These are phyloP conservation scores for Solanum sitiens DNA, from an alignment of 257 asterid genomes.

Conservation along the genomic window DNA sequence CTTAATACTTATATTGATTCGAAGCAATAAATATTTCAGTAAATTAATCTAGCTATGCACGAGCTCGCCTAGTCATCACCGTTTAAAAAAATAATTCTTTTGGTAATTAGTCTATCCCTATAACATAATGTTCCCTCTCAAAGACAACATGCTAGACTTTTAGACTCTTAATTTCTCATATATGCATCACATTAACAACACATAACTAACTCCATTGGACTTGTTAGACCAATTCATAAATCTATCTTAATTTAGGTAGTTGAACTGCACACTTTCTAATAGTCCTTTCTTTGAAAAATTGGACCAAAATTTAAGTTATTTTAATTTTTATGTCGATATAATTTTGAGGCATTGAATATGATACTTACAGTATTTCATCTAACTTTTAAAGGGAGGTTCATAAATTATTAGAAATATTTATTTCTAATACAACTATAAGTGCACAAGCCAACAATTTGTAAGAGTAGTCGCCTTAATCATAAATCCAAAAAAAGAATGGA, in stretches of 20 bases:
- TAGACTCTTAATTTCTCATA: not conserved
- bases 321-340: not conserved
- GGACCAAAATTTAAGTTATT: not conserved
- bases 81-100: not conserved
- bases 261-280: not conserved
- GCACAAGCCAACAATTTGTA: not conserved
- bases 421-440: not conserved
- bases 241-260: not conserved
- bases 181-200: not conserved
- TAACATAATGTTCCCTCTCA: not conserved
- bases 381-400: not conserved
- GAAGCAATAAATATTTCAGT: not conserved
- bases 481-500: not conserved
- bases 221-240: not conserved
- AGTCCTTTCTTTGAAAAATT: not conserved
- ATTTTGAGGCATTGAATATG: not conserved
- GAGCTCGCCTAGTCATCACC: not conserved
- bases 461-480: not conserved
- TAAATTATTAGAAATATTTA: not conserved
- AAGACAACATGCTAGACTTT: not conserved
- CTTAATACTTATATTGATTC: accelerated
- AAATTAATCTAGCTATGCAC: not conserved
- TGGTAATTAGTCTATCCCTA: not conserved
- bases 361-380: not conserved
- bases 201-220: not conserved